These are phyloP conservation scores for Ulvella scutata DNA, from an alignment of 139 green algal genomes.

Conservation along the genomic window DNA sequence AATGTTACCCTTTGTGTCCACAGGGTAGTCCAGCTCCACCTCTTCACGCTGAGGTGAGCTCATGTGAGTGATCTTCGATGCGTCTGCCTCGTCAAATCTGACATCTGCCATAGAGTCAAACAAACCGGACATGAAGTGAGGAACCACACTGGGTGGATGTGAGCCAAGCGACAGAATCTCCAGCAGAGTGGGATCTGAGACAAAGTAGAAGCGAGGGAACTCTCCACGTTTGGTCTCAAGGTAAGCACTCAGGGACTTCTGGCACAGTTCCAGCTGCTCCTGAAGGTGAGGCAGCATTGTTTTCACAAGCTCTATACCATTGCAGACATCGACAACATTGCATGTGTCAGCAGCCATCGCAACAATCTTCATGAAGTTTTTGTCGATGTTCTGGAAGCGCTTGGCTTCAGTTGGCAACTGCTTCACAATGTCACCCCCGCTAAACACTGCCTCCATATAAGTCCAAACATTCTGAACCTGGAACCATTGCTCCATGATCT, in stretches of 20 bases:
- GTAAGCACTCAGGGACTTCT: slow-evolving; percentile 85
- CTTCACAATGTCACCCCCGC: slow-evolving; percentile 88
- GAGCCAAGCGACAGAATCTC: slow-evolving; percentile 89
- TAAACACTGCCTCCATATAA: slow-evolving; percentile 96
- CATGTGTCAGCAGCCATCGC: slow-evolving; percentile 52
- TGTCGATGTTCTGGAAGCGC: slow-evolving; percentile 93
- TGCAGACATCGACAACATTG: slow-evolving; percentile 56
- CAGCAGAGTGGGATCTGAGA: slow-evolving; percentile 88
- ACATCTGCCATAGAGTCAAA: slow-evolving; percentile 83
- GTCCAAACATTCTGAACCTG: slow-evolving; percentile 86
- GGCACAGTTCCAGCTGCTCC: slow-evolving; percentile 89
- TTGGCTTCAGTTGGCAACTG: slow-evolving; percentile 88
- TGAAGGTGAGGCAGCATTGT: slow-evolving; percentile 79
- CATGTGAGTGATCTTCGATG: slow-evolving; percentile 82
- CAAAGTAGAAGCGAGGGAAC: slow-evolving; percentile 96
- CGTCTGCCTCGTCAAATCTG: slow-evolving; percentile 82
- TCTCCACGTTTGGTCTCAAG: slow-evolving; percentile 88
- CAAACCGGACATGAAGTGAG: slow-evolving; percentile 89
- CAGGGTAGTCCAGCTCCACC: slow-evolving; percentile 38
- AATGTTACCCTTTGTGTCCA: slow-evolving; percentile 78
- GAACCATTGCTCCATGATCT: slow-evolving; percentile 90
- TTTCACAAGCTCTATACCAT: slow-evolving; percentile 75
- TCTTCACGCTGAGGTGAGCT: slow-evolving; percentile 67
- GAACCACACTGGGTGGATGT: slow-evolving; percentile 75
- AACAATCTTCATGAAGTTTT: slow-evolving; percentile 94